These are phyloP conservation scores for Solanum dulcamara DNA, from an alignment of 257 asterid genomes.

Conservation along the genomic window DNA sequence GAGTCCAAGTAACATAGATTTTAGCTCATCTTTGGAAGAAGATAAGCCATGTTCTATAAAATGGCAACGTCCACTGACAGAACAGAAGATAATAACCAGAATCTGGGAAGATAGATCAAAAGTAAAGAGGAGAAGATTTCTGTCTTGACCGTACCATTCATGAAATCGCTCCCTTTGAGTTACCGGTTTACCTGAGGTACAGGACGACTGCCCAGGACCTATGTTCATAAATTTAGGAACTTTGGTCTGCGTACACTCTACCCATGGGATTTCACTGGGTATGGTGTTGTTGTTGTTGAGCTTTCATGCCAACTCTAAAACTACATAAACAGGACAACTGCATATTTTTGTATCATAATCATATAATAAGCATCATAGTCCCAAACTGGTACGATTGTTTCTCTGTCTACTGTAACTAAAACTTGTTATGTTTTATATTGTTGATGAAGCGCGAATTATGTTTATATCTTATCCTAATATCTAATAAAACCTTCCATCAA, in stretches of 20 bases:
- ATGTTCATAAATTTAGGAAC: neutral
- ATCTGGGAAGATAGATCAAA: neutral
- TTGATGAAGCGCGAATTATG: neutral
- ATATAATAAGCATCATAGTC: neutral
- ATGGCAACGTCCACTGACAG: neutral
- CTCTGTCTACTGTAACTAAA: neutral
- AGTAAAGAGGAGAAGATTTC: neutral
- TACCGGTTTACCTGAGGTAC: neutral
- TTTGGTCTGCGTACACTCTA: neutral
- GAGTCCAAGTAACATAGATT: neutral
- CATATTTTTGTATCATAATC: neutral
- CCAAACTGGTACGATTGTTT: neutral
- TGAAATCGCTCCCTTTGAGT: neutral
- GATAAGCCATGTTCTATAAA: neutral
- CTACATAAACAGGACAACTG: neutral
- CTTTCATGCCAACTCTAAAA: neutral
- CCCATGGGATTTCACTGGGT: too few relatives aligned
- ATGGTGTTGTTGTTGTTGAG: too few relatives aligned
- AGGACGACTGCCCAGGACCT: neutral
- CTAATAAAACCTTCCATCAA: neutral
- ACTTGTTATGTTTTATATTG: neutral
- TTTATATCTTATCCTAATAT: neutral
- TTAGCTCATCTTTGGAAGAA: neutral
- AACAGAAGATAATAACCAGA: neutral
- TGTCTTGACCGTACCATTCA: neutral